Conservation (phyloP, 2,329 filamentous ascomycete genomes). For the Scedosporium apiospermum region DNA sequence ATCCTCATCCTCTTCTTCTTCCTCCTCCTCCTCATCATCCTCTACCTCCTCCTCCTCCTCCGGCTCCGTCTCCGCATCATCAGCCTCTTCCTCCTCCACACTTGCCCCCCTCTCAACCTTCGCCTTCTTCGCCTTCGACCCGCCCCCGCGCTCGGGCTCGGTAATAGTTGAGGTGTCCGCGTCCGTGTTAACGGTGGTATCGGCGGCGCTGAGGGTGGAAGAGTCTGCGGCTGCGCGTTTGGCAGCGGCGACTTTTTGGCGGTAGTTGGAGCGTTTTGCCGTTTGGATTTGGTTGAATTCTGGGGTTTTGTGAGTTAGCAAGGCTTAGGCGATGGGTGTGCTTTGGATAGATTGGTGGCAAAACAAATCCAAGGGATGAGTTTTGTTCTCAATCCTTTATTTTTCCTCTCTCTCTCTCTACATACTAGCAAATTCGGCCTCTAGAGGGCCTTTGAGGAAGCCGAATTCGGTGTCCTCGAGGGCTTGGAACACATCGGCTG, state of each 20-base stretch:
- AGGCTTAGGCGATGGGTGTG: too few species aligned
- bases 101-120: constrained; percentile 31
- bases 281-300: constrained; percentile 66
- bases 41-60: constrained; percentile 40
- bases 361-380: too few species aligned
- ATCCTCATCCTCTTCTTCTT: constrained; percentile 13
- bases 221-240: constrained; percentile 19
- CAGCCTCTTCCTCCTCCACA: constrained; percentile 24
- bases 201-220: constrained; percentile 25
- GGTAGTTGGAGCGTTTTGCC: constrained; percentile 65
- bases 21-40: constrained; percentile 25
- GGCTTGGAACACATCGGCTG: constrained; percentile 66
- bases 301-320: too few species aligned
- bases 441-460: constrained; percentile 59
- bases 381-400: too few species aligned
- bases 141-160: constrained; percentile 22
- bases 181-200: constrained; percentile 17
- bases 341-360: too few species aligned
- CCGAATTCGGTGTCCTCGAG: constrained; percentile 68
- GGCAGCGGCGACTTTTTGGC: constrained; percentile 56
- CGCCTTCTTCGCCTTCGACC: constrained; percentile 31
- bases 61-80: constrained; percentile 30
- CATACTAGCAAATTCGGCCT: constrained; percentile 68
- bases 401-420: constrained; percentile 12
- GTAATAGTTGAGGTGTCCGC: constrained; percentile 20